These are phyloP conservation scores for Vaccinium macrocarpon DNA, from an alignment of 148 eudicot genomes.

Conservation along the genomic window DNA sequence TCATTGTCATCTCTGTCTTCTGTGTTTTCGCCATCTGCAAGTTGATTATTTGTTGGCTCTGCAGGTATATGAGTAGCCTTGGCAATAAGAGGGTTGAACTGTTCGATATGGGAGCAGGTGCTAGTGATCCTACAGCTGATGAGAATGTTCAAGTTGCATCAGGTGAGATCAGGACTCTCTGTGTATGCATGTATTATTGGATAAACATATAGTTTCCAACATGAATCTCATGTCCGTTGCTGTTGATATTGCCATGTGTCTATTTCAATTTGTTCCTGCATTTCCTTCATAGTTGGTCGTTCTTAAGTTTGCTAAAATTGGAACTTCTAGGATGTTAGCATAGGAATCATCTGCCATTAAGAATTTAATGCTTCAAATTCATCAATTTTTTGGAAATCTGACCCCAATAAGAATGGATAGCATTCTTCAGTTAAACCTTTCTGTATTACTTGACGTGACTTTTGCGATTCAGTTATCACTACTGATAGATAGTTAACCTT, in stretches of 20 bases:
- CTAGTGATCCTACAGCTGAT: conserved; percentile 83
- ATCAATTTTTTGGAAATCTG: background rate
- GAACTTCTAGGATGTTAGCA: background rate
- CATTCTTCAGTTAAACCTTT: background rate
- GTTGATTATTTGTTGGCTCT: conserved; percentile 14
- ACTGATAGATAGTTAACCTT: background rate
- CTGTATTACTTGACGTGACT: background rate
- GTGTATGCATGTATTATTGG: background rate
- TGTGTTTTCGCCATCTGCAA: conserved; percentile 3
- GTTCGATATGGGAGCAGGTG: conserved; percentile 88
- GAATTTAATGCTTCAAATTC: background rate
- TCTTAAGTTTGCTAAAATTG: background rate
- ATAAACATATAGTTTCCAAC: background rate
- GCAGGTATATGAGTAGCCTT: conserved; percentile 84
- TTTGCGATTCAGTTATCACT: background rate
- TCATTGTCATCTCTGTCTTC: background rate
- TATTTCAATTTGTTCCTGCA: background rate
- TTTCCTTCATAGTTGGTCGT: background rate
- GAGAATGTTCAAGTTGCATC: conserved; percentile 87
- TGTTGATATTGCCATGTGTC: background rate
- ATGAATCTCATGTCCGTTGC: background rate
- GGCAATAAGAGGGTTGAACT: conserved; percentile 93
- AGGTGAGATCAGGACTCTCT: conserved; percentile 45
- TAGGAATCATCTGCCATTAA: background rate
- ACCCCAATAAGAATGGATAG: background rate